Percentiles rank a stretch among this genome's conserved stretches.
Evolutionary conservation across 805 yeast genomes (phyloP).

Genomic region (Wickerhamomyces alni): DNA sequence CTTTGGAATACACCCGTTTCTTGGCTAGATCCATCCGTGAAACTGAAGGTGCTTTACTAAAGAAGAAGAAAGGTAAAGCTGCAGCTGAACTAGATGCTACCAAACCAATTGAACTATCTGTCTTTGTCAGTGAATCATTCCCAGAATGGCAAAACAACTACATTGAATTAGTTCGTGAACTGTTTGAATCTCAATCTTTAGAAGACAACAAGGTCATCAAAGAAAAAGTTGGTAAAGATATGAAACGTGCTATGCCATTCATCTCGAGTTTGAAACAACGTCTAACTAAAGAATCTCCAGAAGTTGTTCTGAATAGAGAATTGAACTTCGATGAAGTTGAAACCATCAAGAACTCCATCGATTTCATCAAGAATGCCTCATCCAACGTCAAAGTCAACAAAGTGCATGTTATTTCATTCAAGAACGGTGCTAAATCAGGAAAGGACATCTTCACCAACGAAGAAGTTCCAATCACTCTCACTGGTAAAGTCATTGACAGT

Average conservation of each 20-base stretch:
- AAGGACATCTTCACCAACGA: conserved; percentile 63
- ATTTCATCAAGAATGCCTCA: conserved; percentile 58
- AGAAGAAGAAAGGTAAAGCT: conserved; percentile 77
- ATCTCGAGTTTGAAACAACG: conserved; percentile 82
- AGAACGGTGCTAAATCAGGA: conserved; percentile 59
- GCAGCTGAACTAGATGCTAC: conserved; percentile 67
- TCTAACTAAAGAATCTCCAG: conserved; percentile 62
- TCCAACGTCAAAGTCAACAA: conserved; percentile 50
- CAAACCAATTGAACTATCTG: conserved; percentile 65
- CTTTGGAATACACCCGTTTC: conserved; percentile 74
- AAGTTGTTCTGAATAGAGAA: conserved; percentile 83
- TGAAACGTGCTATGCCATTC: conserved; percentile 98
- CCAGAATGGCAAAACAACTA: conserved; percentile 90
- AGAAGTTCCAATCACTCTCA: conserved; percentile 52
- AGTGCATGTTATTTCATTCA: conserved; percentile 55
- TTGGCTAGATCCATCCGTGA: conserved; percentile 85
- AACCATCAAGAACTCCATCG: conserved; percentile 49
- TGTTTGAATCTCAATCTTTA: conserved; percentile 58
- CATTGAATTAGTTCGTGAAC: conserved; percentile 70
- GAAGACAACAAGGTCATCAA: conserved; percentile 61
- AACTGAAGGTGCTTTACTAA: conserved; percentile 78
- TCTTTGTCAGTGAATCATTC: conserved; percentile 75
- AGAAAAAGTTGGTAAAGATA: conserved; percentile 73
- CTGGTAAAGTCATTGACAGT: conserved; percentile 66
- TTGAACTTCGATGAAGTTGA: conserved; percentile 75